Percentiles rank a stretch among this genome's conserved stretches.
phyloP scores from a whole-genome alignment of 192 early-diverging fungal species.

The Podila clonocystis region DNA sequence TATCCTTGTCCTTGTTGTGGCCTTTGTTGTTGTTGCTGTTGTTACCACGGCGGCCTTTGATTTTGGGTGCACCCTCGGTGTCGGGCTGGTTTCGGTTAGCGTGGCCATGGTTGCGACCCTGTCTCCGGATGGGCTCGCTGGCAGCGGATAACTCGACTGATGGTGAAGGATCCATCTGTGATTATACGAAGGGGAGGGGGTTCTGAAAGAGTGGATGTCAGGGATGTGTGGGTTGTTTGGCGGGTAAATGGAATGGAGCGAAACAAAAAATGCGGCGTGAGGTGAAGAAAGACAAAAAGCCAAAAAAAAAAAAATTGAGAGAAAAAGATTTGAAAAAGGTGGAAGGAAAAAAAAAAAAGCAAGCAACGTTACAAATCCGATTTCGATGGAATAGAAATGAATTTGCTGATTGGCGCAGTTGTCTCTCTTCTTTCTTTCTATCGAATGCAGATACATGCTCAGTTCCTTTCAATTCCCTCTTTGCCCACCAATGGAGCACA shows the following conservation, averaged over 20 bases:
- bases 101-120: background rate
- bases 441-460: no score
- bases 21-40: background rate
- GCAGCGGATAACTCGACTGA: slow-evolving; percentile 7
- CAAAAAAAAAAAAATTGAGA: background rate
- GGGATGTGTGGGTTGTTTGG: background rate
- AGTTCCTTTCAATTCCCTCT: background rate
- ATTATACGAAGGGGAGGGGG: background rate
- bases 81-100: background rate
- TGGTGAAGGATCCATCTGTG: slow-evolving; percentile 21
- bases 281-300: background rate
- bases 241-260: slow-evolving; percentile 4
- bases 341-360: no score
- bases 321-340: background rate
- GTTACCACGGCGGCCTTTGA: background rate
- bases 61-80: background rate
- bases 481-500: background rate
- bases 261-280: background rate
- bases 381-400: no score
- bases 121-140: background rate
- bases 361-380: no score
- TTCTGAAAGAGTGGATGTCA: background rate
- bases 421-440: background rate
- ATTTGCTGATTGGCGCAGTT: background rate
- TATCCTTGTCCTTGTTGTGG: slow-evolving; percentile 14